A percentile compares a stretch with the other conserved stretches of the same genome.
phyloP scores from a whole-genome alignment of 441 rosid genomes.

The Erodium trifolium region DNA sequence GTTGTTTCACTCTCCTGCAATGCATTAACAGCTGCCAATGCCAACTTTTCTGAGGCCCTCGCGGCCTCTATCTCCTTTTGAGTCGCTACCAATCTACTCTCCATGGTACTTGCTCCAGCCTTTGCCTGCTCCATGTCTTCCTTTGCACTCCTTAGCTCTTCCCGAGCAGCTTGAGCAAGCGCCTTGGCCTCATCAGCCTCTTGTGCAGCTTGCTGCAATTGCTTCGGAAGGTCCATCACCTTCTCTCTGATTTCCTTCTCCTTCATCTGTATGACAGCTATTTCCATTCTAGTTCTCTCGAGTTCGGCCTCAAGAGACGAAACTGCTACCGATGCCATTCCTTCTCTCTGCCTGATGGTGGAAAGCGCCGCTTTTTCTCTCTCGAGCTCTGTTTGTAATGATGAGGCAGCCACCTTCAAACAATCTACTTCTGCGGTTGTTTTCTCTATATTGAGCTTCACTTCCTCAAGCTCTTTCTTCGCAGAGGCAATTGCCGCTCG shows the following conservation, averaged over 20 bases:
- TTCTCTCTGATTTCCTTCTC: slow-evolving; percentile 69
- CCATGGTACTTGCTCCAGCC: slow-evolving; percentile 73
- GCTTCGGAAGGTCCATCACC: slow-evolving; percentile 62
- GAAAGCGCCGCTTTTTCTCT: slow-evolving; percentile 59
- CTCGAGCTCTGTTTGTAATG: slow-evolving; percentile 62
- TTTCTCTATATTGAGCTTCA: slow-evolving; percentile 61
- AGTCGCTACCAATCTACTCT: slow-evolving; percentile 71
- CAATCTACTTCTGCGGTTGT: slow-evolving; percentile 58
- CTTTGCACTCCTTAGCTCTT: slow-evolving; percentile 62
- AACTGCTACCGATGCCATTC: slow-evolving; percentile 76
- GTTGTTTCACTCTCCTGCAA: slow-evolving; percentile 72
- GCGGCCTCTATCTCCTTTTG: slow-evolving; percentile 88
- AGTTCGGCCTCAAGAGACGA: slow-evolving; percentile 75
- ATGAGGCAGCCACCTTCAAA: slow-evolving; percentile 62
- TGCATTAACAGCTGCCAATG: slow-evolving; percentile 76
- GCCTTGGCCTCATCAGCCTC: slow-evolving; percentile 76
- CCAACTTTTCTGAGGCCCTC: slow-evolving; percentile 72
- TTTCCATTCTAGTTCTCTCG: slow-evolving; percentile 52
- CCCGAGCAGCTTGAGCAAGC: slow-evolving; percentile 53
- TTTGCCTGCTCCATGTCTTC: slow-evolving; percentile 78
- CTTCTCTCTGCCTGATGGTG: slow-evolving; percentile 68
- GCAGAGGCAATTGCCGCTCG: slow-evolving; percentile 58
- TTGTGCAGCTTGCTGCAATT: slow-evolving; percentile 68
- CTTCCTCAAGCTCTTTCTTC: slow-evolving; percentile 77
- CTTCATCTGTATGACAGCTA: slow-evolving; percentile 52